Conservation (phyloP, 2,329 filamentous ascomycete species). For the Apiospora rasikravindrae region DNA sequence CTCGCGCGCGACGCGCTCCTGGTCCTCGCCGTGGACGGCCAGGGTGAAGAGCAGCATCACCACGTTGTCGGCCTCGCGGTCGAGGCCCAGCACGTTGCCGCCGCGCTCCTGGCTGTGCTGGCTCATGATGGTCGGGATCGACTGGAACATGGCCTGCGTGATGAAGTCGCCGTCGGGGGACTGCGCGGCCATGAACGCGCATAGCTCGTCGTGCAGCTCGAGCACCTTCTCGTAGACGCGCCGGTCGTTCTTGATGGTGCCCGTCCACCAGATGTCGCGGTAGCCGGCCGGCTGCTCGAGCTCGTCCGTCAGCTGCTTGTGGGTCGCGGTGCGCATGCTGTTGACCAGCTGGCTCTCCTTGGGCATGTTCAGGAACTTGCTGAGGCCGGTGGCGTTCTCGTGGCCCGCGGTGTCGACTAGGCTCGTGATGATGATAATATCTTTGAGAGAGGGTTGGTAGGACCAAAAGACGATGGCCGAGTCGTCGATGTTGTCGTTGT, state of each 20-base stretch:
- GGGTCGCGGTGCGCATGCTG: slow-evolving; percentile 12
- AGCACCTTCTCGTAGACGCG: slow-evolving; percentile 42
- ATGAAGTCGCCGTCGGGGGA: slow-evolving; percentile 37
- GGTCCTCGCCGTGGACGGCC: slow-evolving; percentile 38
- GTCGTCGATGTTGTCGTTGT: slow-evolving; percentile 23
- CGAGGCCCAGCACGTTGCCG: slow-evolving; percentile 47
- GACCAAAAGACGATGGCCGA: slow-evolving; percentile 28
- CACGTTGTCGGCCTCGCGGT: slow-evolving; percentile 39
- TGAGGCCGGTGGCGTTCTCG: background rate
- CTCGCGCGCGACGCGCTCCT: slow-evolving; percentile 36
- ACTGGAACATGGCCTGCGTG: slow-evolving; percentile 41
- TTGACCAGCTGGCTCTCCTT: background rate
- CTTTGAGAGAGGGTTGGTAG: slow-evolving; percentile 23
- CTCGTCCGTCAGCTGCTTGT: slow-evolving; percentile 16
- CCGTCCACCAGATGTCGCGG: slow-evolving; percentile 29
- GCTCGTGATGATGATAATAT: slow-evolving; percentile 24
- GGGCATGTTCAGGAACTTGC: background rate
- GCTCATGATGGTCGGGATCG: slow-evolving; percentile 44
- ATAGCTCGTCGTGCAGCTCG: slow-evolving; percentile 45
- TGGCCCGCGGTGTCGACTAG: slow-evolving; percentile 24
- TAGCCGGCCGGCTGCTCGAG: slow-evolving; percentile 27
- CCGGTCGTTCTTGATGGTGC: slow-evolving; percentile 27
- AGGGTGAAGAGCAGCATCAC: slow-evolving; percentile 37
- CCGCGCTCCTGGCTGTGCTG: slow-evolving; percentile 41
- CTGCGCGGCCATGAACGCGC: slow-evolving; percentile 37